Evolutionary conservation across 331 rosid species (phyloP), one percentile per base, ranked within the genome.

Genomic region (Arachis monticola): DNA sequence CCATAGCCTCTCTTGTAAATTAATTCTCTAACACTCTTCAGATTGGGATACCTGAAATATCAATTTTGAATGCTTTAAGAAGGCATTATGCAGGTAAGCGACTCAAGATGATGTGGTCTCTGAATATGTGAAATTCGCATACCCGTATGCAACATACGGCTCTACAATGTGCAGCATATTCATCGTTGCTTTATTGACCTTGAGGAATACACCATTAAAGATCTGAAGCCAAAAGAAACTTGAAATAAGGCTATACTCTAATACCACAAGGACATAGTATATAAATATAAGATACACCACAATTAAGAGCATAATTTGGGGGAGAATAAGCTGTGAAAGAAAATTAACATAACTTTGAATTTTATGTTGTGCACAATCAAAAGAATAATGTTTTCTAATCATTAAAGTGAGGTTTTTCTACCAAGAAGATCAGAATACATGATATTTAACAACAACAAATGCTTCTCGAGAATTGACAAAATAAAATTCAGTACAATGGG

Each of bases 81-180:
- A 40, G 32, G n/a, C 5, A 5, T 40, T 13, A 41, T 2, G 46
- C 44, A 62, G 27, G 71, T 10, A 60, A 74, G 7, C 14, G 67
- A 50, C 9, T 38, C 7, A 13, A 8, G 30, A 41, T 1, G 68
- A 76, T 6, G n/a, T 41, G 1, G 8, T 38, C 41, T 5, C 5
- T 5, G 42, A 69, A 56, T 10, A 10, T 17, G 13, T 17, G 56
- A 17, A 51, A 27, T 35, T 38, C 1, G n/a, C 72, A 65, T 87
- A 93, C 96, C 93, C 97, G 10, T 76, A 93, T 2, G 98, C 90
- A 14, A 93, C 98, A 68, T 84, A 93, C 0, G 97, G 97, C 79
- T 90, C 98, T 0, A 90, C 93, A 88, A 88, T 82, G 61, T 77
- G 96, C 7, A 93, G 82, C 96, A 93, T 93, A 74, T 90, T 89